Base-by-base conservation (phyloP, 2,329 filamentous ascomycete genomes). In the Lasiodiplodia sp. region DNA sequence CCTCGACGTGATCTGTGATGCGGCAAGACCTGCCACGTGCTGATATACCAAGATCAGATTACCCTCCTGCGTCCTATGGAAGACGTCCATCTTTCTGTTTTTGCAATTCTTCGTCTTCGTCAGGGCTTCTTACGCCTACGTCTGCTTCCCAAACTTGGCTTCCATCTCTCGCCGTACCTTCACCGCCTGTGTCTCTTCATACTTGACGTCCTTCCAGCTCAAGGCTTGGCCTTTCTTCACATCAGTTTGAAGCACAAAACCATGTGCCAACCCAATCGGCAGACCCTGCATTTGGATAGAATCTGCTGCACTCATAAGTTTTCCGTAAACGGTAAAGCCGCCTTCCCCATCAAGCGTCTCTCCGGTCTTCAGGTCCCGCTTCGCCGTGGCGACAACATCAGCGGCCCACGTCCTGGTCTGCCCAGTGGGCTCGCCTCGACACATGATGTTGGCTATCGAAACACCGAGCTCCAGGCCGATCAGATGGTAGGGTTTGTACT, bases 401-500 rank as follows among this genome's bases (percentile, higher is more conserved):
- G 79, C 82, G 0, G 77, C 75, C 77, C 79, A 83, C 0, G 79
- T 81, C 73, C 79, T 79, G n/a, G 77, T 81, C 70, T 83, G 80
- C 4, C 81, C 81, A 0, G 81, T 83, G 18, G 82, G 82, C 72
- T 84, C 82, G 44, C 80, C 80, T 8, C 82, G 80, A 64, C 79
- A 79, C 81, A 83, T 82, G 71, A 83, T 84, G 37, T 70, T 79
- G 6, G 82, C 82, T 18, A 84, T 73, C 2, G 80, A 82, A 21
- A 82, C 74, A 5, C 82, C 82, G 3, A 84, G 77, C 71, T 84
- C 82, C 11, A 84, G 77, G 10, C 82, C 81, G 66, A 84, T 84
- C 23, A 84, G 76, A 71, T 84, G 82, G 70, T 81, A 84, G 14
- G 82, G 82, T 74, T 84, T 83, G 75, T 80, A 83, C 70, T 84